A percentile compares a stretch with the other conserved stretches of the same genome.
Evolutionary conservation across 768 basidiomycete genomes (phyloP).

Genomic region (Ramaria sp.): DNA sequence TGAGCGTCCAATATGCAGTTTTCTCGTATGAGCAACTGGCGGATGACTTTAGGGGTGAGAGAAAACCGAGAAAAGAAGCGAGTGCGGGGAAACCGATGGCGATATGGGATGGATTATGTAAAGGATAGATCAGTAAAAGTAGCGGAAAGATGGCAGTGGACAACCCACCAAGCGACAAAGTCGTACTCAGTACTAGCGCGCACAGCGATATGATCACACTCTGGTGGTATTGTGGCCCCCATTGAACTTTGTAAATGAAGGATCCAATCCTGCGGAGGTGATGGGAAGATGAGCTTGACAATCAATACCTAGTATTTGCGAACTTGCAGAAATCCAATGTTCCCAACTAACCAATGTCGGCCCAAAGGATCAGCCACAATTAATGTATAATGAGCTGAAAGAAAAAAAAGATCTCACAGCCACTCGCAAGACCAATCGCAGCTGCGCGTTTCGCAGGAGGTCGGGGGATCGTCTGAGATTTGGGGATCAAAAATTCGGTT

Average conservation of each 20-base stretch:
- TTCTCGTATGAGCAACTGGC: constrained; percentile 31
- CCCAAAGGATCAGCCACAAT: not conserved
- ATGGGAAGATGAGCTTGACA: not conserved
- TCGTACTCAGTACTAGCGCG: constrained; percentile 17
- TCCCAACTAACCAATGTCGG: no score
- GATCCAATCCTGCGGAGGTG: constrained; percentile 3
- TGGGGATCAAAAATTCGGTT: constrained; percentile 7
- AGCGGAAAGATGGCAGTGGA: no score
- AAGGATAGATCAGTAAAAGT: no score
- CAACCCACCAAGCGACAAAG: constrained; percentile 13
- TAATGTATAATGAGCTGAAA: not conserved
- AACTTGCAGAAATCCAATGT: constrained; percentile 10
- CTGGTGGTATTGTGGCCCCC: no score
- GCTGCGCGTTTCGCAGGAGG: constrained; percentile 25
- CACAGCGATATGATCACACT: constrained; percentile 33
- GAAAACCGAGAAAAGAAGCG: no score
- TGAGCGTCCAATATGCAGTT: constrained; percentile 41
- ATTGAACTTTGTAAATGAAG: constrained; percentile 42
- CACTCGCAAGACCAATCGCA: no score
- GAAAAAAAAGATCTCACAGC: constrained; percentile 15
- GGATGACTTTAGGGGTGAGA: constrained; percentile 24
- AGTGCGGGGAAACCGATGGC: no score
- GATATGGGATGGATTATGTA: no score
- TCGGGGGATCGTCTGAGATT: constrained; percentile 9
- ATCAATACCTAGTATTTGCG: not conserved